Base-by-base conservation (phyloP, 1,284 basidiomycete genomes). In the Entoloma clypeatum region DNA sequence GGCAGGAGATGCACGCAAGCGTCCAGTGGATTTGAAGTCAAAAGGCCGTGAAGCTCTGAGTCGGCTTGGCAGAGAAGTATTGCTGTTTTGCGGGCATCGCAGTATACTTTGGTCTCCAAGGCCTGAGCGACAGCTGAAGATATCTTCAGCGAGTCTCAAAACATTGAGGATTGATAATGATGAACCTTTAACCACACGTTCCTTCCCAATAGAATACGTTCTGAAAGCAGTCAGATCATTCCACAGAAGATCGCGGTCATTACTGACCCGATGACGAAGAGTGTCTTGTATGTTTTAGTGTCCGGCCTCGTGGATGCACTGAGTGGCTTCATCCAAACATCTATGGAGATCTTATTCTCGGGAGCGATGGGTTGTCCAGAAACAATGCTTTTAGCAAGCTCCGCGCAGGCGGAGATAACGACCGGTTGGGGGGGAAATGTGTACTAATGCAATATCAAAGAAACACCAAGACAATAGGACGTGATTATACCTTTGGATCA, bases 181-280 rank as follows among this genome's bases (percentile, higher is more conserved):
- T 7, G 16, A 30, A 85, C 90, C 92, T 75, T 97, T 95, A 22
- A 97, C 91, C 34, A 99, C 88, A 29, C 93, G 81, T 62, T 99
- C 95, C 63, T 99, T 99, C 38, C 95, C 95, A 40, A 99, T 92
- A 0, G 91, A 92, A 62, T 99, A 99, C 0, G 95, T 97, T 8
- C 86, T 90, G 45, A 18, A 23, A 9, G 48, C 33, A 36, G 35
- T 11, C 6, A 4, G 2, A 14, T 14, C 14, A 14, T 16, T 17
- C 8, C 17, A 22, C 33, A 41, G 13, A 11, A 13, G 26, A 24
- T 13, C 16, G 6, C 2, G 6, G 19, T 32, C 14, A 26, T 37
- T 18, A 57, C 72, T n/a, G 55, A 87, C 85, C 94, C 95, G 18
- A 98, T 80, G 30, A 96, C 78, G 34, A 98, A 77, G n/a, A 98